Evolutionary conservation across 208 protist species (phyloP).

Genomic region (Naegleria fowleri): DNA sequence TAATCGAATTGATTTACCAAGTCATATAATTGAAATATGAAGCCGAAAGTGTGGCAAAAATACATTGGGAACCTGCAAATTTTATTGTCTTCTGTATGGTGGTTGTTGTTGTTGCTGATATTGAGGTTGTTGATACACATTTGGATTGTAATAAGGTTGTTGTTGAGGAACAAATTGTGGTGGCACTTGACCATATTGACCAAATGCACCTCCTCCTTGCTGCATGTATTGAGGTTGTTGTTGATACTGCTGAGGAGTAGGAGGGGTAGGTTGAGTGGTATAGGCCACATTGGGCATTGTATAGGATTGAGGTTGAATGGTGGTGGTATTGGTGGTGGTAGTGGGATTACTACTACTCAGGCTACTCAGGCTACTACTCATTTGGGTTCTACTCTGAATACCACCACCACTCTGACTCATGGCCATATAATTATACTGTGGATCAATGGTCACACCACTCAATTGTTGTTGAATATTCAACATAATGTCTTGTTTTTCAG

Average conservation of each 20-base stretch:
- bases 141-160: background rate
- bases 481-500: slow-evolving; percentile 22
- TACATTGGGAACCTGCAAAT: too few species aligned
- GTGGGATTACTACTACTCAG: background rate
- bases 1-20: too few species aligned
- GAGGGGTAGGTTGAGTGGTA: too few species aligned
- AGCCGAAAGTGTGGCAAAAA: too few species aligned
- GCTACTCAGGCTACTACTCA: too few species aligned
- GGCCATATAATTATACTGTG: background rate
- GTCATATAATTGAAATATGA: too few species aligned
- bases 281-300: background rate
- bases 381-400: too few species aligned
- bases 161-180: background rate
- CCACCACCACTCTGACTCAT: too few species aligned
- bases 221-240: background rate
- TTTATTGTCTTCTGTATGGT: background rate
- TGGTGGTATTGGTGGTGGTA: background rate
- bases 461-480: slow-evolving; percentile 18
- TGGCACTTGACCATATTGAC: background rate
- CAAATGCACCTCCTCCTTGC: background rate
- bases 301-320: background rate
- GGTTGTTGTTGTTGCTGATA: background rate
- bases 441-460: background rate
- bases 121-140: background rate
- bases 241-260: too few species aligned